Base-by-base conservation (phyloP, 169 alveolate genomes). In the Plasmodium yoelii region DNA sequence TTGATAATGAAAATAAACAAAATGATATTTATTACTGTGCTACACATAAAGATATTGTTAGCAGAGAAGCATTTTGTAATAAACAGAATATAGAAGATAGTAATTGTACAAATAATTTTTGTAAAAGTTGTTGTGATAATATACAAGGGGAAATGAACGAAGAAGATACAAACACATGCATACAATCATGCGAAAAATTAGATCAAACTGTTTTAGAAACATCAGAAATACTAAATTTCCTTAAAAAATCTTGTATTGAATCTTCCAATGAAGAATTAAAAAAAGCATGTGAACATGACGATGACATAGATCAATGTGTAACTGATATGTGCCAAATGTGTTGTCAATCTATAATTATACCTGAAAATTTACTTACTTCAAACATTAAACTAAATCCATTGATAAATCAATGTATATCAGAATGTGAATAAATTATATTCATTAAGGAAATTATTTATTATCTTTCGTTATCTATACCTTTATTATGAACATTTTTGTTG, bases 321-420 rank as follows among this genome's bases (percentile, higher is more conserved):
- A 67, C 73, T 18, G 90, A 82, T 39, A 82, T 82, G 90, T 82
- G 90, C 13, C 84, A 82, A 67, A 82, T 82, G 90, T 82, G 90
- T 39, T 82, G 90, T n/a, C 90, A 82, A 26, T 82, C 90, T 7
- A 63, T 82, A 46, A 59, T 65, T 28, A 47, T 82, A 61, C 90
- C 90, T 24, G 63, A 65, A 18, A 34, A 82, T 46, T 46, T 82
- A 49, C 44, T 82, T 18, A 56, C 84, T n/a, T 51, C 15, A 19
- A 26, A 57, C 59, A 46, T 67, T 18, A 53, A 82, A 46, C 59
- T 82, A 19, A 51, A 12, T 67, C 68, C 84, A 46, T 26, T 82
- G 42, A 39, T 68, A 22, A 71, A 82, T 24, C 90, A 82, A 19
- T 82, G 90, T 47, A 82, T 82, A 67, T 67, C 84, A n/a, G 15